These are phyloP conservation scores for Cystoderma amianthinum DNA, from an alignment of 768 basidiomycete genomes.

Conservation along the genomic window DNA sequence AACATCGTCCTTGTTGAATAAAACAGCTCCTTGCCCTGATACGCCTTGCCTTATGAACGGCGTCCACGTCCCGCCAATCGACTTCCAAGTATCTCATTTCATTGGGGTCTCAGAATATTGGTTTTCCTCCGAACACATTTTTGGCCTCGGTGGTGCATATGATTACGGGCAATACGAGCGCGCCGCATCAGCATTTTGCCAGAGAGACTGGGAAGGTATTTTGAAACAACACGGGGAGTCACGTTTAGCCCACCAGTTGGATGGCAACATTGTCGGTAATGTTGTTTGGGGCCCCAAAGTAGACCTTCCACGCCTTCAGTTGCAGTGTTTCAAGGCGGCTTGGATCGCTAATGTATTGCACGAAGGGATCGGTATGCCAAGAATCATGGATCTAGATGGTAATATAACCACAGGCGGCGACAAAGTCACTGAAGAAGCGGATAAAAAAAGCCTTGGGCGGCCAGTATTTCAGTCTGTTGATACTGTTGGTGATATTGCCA, in stretches of 20 bases:
- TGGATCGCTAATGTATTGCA: slow-evolving; percentile 97
- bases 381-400: slow-evolving; percentile 82
- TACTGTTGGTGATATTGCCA: slow-evolving; percentile 86
- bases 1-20: slow-evolving; percentile 78
- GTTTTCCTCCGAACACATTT: slow-evolving; percentile 98
- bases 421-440: slow-evolving; percentile 69
- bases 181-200: slow-evolving; percentile 83
- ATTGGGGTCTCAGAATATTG: slow-evolving; percentile 99
- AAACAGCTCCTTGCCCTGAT: slow-evolving; percentile 74
- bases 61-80: slow-evolving; percentile 87
- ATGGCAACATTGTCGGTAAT: slow-evolving; percentile 53
- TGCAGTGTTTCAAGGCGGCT: slow-evolving; percentile 99
- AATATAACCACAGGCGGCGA: slow-evolving; percentile 65
- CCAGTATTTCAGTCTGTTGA: slow-evolving; percentile 92
- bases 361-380: slow-evolving; percentile 91
- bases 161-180: slow-evolving; percentile 96
- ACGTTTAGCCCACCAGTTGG: slow-evolving; percentile 35
- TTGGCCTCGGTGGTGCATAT: slow-evolving; percentile 91
- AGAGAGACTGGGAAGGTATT: slow-evolving; percentile 72
- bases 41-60: slow-evolving; percentile 91
- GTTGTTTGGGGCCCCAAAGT: slow-evolving; percentile 70
- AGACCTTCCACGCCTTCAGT: slow-evolving; percentile 79
- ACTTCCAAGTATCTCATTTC: slow-evolving; percentile 89
- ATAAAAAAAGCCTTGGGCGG: slow-evolving; percentile 72
- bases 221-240: slow-evolving; percentile 57